Percentiles rank a stretch among this genome's conserved stretches.
These are phyloP conservation scores for Dioszegia hungarica DNA, from an alignment of 768 basidiomycete species.

Conservation along the genomic window DNA sequence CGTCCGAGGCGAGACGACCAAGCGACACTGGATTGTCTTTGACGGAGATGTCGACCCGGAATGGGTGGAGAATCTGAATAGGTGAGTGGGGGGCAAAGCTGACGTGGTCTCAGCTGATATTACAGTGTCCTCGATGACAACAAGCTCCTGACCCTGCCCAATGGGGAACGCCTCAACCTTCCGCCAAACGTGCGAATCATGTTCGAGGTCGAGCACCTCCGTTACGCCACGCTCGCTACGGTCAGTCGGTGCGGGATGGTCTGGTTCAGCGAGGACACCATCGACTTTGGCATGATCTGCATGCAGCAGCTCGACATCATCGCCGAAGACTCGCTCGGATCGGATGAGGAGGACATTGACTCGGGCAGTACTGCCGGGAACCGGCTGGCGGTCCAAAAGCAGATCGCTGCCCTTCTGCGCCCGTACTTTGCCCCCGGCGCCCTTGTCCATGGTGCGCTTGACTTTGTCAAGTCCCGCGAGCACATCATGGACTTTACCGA, in stretches of 20 bases:
- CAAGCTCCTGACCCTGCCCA: conserved; percentile 91
- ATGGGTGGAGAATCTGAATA: conserved; percentile 99
- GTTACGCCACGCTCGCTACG: conserved; percentile 93
- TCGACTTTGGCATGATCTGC: conserved; percentile 87
- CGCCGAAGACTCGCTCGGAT: conserved; percentile 69
- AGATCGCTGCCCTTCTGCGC: conserved; percentile 63
- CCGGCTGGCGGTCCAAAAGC: conserved; percentile 33
- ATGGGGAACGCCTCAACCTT: conserved; percentile 94
- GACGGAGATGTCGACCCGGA: conserved; percentile 99
- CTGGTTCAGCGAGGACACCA: conserved; percentile 97
- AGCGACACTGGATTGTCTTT: conserved; percentile 98
- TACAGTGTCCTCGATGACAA: conserved; percentile 95
- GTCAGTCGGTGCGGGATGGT: conserved; percentile 99
- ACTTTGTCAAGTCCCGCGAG: conserved; percentile 75
- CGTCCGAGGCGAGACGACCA: conserved; percentile 92
- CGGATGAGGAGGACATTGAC: conserved; percentile 70
- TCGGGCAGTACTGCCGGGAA: conserved; percentile 48
- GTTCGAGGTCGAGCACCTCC: conserved; percentile 98
- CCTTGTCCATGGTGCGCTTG: conserved; percentile 71
- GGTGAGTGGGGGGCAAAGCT: conserved; percentile 53
- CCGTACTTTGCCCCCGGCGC: conserved; percentile 78
- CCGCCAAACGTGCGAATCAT: conserved; percentile 97
- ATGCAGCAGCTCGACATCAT: conserved; percentile 78
- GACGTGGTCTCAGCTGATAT: background rate
- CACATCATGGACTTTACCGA: conserved; percentile 99